Evolutionary conservation across 495 filamentous ascomycete genomes (phyloP).

Genomic region (Acidiella bohemica): DNA sequence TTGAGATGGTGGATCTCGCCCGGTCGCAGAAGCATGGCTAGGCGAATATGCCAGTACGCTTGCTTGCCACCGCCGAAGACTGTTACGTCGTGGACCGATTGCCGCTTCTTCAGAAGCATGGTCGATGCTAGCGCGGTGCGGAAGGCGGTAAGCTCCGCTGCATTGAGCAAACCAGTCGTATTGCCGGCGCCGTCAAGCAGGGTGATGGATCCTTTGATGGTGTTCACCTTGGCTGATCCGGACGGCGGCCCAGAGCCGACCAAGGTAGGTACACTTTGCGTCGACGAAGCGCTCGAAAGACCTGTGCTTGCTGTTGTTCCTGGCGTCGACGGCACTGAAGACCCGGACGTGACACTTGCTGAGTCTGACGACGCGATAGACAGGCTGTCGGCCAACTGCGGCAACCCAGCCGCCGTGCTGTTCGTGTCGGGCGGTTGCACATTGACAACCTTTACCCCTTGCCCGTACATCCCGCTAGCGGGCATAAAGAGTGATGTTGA

Average conservation of each 20-base stretch:
- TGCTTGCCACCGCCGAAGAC: slow-evolving; percentile 87
- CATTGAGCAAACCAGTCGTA: slow-evolving; percentile 69
- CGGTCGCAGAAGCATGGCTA: slow-evolving; percentile 62
- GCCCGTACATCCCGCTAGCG: slow-evolving; percentile 43
- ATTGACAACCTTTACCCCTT: slow-evolving; percentile 54
- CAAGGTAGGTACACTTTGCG: too few relatives aligned
- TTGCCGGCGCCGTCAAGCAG: slow-evolving; percentile 53
- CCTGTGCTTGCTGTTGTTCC: slow-evolving; percentile 16
- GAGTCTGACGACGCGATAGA: slow-evolving; percentile 1
- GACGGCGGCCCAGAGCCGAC: slow-evolving; percentile 6
- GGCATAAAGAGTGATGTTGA: slow-evolving; percentile 90
- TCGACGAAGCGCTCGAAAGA: slow-evolving; percentile 23
- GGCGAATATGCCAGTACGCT: slow-evolving; percentile 85
- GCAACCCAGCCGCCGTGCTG: slow-evolving; percentile 7
- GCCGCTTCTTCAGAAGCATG: slow-evolving; percentile 58
- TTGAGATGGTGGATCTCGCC: slow-evolving; percentile 59
- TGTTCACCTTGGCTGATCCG: slow-evolving; percentile 33
- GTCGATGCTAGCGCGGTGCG: slow-evolving; percentile 76
- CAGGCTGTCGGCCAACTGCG: slow-evolving; percentile 6
- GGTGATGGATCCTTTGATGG: slow-evolving; percentile 65
- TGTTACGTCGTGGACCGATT: slow-evolving; percentile 52
- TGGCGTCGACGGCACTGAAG: slow-evolving; percentile 17
- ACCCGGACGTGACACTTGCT: slow-evolving; percentile 20
- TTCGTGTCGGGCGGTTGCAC: slow-evolving; percentile 21
- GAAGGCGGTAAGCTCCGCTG: slow-evolving; percentile 79